These are phyloP conservation scores for Colletotrichum tamarilloi DNA, from an alignment of 2,329 filamentous ascomycete genomes.

Conservation along the genomic window DNA sequence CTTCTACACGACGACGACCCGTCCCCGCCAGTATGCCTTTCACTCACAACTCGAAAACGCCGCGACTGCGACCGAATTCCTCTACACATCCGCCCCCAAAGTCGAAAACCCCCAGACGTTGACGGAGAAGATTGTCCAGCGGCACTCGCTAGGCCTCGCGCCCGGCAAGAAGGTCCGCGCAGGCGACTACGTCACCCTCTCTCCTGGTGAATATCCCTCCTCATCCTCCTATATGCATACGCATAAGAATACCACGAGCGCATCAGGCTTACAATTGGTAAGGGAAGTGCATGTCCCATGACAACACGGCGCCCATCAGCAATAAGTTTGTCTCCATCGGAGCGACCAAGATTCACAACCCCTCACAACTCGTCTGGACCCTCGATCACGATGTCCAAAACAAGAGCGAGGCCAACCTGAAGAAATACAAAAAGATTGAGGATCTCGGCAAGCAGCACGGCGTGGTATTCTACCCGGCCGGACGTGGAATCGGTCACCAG, in stretches of 20 bases:
- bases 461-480: slow-evolving; percentile 81
- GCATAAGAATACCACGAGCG: background rate
- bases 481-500: slow-evolving; percentile 86
- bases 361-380: slow-evolving; percentile 81
- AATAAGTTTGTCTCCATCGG: slow-evolving; percentile 84
- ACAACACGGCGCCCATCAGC: slow-evolving; percentile 82
- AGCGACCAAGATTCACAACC: slow-evolving; percentile 77
- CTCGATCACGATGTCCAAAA: slow-evolving; percentile 93
- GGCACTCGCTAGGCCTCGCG: slow-evolving; percentile 80
- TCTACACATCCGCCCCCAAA: slow-evolving; percentile 59
- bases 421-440: slow-evolving; percentile 86
- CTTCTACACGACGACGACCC: slow-evolving; percentile 29
- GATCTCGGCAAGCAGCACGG: slow-evolving; percentile 84
- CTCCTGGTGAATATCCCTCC: slow-evolving; percentile 56
- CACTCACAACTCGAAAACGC: slow-evolving; percentile 71
- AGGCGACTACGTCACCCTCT: slow-evolving; percentile 86
- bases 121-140: slow-evolving; percentile 93
- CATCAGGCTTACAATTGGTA: background rate
- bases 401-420: slow-evolving; percentile 79
- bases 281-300: slow-evolving; percentile 80
- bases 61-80: slow-evolving; percentile 60
- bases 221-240: background rate
- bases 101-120: slow-evolving; percentile 74
- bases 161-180: slow-evolving; percentile 79
- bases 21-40: slow-evolving; percentile 64